Percentiles rank a stretch among this genome's conserved stretches.
These are phyloP conservation scores for Aureobasidium namibiae DNA, from an alignment of 2,329 filamentous ascomycete genomes.

Conservation along the genomic window DNA sequence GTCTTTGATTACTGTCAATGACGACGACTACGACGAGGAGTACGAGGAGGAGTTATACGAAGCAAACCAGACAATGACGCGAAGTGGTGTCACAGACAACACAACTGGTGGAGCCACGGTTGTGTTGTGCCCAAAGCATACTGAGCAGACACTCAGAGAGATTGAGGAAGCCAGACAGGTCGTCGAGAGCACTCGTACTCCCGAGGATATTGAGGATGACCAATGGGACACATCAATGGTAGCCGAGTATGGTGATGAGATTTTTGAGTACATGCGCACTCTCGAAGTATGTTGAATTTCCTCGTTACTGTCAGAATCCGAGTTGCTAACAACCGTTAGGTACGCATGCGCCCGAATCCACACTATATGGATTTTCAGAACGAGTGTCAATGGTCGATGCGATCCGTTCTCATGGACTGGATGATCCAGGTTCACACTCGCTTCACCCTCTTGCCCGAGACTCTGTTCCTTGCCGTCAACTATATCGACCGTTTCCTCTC, in stretches of 20 bases:
- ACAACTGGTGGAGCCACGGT: slow-evolving; percentile 57
- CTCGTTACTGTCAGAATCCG: background rate
- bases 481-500: slow-evolving; percentile 96
- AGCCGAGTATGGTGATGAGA: slow-evolving; percentile 90
- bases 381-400: slow-evolving; percentile 99
- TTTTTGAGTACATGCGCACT: slow-evolving; percentile 83
- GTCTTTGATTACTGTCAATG: slow-evolving; percentile 5
- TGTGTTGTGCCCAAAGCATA: slow-evolving; percentile 65
- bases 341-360: slow-evolving; percentile 73
- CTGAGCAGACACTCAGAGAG: slow-evolving; percentile 57
- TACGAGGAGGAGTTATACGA: slow-evolving; percentile 67
- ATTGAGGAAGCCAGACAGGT: slow-evolving; percentile 58
- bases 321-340: slow-evolving; percentile 36
- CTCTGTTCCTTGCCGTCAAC: slow-evolving; percentile 88
- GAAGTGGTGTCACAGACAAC: slow-evolving; percentile 51
- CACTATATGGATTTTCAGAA: slow-evolving; percentile 96
- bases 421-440: slow-evolving; percentile 90
- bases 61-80: slow-evolving; percentile 66
- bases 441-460: slow-evolving; percentile 87
- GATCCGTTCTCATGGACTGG: slow-evolving; percentile 95
- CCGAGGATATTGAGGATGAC: slow-evolving; percentile 80
- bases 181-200: slow-evolving; percentile 57
- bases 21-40: slow-evolving; percentile 59
- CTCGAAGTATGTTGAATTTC: slow-evolving; percentile 63
- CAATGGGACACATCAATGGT: slow-evolving; percentile 95